Percentiles rank a stretch among this genome's conserved stretches.
These are phyloP conservation scores for Hapsidospora chrysogenum DNA, from an alignment of 495 filamentous ascomycete species.

Conservation along the genomic window DNA sequence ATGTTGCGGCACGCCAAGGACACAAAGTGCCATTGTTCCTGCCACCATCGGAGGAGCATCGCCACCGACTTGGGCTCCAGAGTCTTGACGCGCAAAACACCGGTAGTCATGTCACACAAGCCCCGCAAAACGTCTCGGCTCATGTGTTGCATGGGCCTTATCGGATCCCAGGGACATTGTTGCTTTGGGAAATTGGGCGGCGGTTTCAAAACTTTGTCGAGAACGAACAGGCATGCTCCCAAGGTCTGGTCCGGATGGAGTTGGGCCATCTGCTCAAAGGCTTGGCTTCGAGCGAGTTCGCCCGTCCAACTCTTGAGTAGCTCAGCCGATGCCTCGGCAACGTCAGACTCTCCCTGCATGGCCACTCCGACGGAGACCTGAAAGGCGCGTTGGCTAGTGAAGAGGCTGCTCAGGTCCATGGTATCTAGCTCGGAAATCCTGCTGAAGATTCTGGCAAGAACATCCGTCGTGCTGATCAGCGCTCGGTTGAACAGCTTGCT, in stretches of 20 bases:
- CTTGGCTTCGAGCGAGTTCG: conserved; percentile 53
- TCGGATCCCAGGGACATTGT: conserved; percentile 42
- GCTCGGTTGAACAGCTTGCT: conserved; percentile 51
- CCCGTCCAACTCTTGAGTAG: conserved; percentile 64
- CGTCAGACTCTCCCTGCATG: conserved; percentile 46
- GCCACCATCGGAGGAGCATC: conserved; percentile 62
- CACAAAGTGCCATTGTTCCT: conserved; percentile 59
- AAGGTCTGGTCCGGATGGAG: conserved; percentile 15
- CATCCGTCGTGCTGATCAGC: conserved; percentile 48
- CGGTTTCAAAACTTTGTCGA: conserved; percentile 19
- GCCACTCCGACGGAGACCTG: conserved; percentile 50
- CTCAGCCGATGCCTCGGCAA: conserved; percentile 59
- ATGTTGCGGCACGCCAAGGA: conserved; percentile 69
- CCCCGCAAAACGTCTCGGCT: conserved; percentile 60
- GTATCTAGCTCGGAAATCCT: conserved; percentile 57
- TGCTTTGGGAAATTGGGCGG: conserved; percentile 13
- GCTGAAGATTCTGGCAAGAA: conserved; percentile 56
- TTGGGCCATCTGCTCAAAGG: conserved; percentile 52
- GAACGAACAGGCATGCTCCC: conserved; percentile 8
- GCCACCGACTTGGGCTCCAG: conserved; percentile 42
- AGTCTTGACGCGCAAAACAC: conserved; percentile 53
- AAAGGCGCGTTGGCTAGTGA: conserved; percentile 38
- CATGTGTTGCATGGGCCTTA: conserved; percentile 53
- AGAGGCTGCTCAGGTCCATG: conserved; percentile 45
- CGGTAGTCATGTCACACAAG: conserved; percentile 67